phyloP scores from a whole-genome alignment of 768 basidiomycete genomes.

The Hydnum rufescens region DNA sequence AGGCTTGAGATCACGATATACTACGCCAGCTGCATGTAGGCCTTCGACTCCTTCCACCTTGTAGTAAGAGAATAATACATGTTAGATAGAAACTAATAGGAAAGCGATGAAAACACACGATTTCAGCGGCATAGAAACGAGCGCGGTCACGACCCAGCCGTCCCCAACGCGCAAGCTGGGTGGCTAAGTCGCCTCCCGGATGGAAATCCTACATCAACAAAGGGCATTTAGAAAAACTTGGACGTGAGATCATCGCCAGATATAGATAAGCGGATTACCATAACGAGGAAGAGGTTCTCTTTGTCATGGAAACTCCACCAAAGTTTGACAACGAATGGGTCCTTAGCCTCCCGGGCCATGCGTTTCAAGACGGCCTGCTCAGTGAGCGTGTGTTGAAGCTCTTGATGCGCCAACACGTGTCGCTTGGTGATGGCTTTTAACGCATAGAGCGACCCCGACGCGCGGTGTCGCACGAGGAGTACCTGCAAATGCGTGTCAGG shows the following conservation, averaged over 20 bases:
- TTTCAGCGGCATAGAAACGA: conserved; percentile 93
- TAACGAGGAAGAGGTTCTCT: conserved; percentile 90
- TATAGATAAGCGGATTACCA: conserved; percentile 32
- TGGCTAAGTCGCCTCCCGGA: conserved; percentile 90
- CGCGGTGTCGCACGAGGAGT: conserved; percentile 68
- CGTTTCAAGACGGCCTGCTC: conserved; percentile 90
- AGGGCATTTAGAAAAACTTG: too few relatives aligned
- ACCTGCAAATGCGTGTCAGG: conserved; percentile 14
- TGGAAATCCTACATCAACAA: conserved; percentile 60
- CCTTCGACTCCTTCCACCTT: conserved; percentile 78
- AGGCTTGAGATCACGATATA: conserved; percentile 93
- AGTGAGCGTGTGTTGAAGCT: conserved; percentile 87
- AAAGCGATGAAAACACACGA: conserved; percentile 22
- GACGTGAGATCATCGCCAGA: background rate
- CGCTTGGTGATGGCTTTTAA: conserved; percentile 97
- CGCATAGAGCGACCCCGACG: conserved; percentile 55
- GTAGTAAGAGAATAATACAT: background rate
- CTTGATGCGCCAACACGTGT: conserved; percentile 90
- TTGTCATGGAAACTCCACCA: conserved; percentile 98
- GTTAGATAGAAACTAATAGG: background rate
- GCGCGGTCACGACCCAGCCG: conserved; percentile 83
- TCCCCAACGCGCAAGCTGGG: conserved; percentile 92
- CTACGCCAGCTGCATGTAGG: conserved; percentile 81
- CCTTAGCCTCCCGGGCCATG: conserved; percentile 61
- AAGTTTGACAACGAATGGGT: conserved; percentile 89